A percentile compares a stretch with the other conserved stretches of the same genome.
Evolutionary conservation across 495 filamentous ascomycete species (phyloP).

Genomic region (Aspergillus baeticus): DNA sequence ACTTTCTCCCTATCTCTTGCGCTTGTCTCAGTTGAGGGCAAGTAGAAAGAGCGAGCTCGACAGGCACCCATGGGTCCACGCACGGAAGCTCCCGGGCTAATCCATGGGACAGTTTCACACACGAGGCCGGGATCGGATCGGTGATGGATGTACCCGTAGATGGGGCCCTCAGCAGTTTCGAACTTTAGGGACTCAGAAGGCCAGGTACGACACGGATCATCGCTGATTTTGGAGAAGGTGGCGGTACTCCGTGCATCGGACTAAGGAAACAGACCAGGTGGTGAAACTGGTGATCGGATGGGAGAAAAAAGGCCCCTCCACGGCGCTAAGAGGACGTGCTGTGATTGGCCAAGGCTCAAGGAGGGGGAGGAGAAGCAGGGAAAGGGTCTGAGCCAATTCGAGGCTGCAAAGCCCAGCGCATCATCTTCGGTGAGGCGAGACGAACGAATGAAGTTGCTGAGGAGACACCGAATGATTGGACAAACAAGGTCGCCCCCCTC

Average conservation of each 20-base stretch:
- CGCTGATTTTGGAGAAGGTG: slow-evolving; percentile 4
- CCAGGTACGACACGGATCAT: slow-evolving; percentile 11
- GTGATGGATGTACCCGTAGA: slow-evolving; percentile 12
- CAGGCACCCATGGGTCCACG: not conserved
- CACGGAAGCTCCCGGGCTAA: slow-evolving; percentile 19
- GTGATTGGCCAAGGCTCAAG: not conserved
- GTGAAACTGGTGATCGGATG: not conserved
- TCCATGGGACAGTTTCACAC: slow-evolving; percentile 23
- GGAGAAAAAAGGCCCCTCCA: slow-evolving; percentile 6
- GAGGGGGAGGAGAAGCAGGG: slow-evolving; percentile 5
- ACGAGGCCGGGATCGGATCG: slow-evolving; percentile 23
- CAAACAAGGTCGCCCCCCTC: not conserved
- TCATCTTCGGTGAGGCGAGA: slow-evolving; percentile 24
- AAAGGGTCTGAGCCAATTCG: slow-evolving; percentile 15
- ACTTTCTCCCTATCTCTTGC: not conserved
- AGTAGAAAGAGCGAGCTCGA: not conserved
- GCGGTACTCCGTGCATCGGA: slow-evolving; percentile 12
- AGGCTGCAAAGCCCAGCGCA: slow-evolving; percentile 18
- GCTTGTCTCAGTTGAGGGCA: not conserved
- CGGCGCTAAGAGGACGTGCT: not conserved
- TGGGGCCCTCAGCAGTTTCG: too few relatives aligned
- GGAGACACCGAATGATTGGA: slow-evolving; percentile 15
- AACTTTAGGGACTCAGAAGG: too few relatives aligned
- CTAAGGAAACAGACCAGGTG: slow-evolving; percentile 7
- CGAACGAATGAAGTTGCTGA: slow-evolving; percentile 1